These are phyloP conservation scores for Mycena haematopus DNA, from an alignment of 768 basidiomycete genomes.

Conservation along the genomic window DNA sequence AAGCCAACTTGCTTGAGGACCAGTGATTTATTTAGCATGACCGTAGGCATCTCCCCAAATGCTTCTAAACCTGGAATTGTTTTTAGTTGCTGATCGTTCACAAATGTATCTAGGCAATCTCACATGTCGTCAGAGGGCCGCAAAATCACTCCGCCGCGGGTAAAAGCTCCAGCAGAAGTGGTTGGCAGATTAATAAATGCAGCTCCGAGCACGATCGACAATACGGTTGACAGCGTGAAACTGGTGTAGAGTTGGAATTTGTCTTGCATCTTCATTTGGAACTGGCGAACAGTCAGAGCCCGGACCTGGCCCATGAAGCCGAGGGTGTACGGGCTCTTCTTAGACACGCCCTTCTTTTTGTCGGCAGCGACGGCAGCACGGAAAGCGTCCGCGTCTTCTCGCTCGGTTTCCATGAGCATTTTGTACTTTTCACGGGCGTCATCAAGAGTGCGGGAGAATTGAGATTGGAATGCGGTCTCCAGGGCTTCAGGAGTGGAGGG, in stretches of 20 bases:
- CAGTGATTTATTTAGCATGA: slow-evolving; percentile 84
- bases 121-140: slow-evolving; percentile 70
- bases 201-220: slow-evolving; percentile 74
- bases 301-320: slow-evolving; percentile 77
- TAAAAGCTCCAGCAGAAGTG: slow-evolving; percentile 84
- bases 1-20: slow-evolving; percentile 72
- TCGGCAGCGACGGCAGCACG: slow-evolving; percentile 74
- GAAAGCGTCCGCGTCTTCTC: slow-evolving; percentile 77
- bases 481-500: slow-evolving; percentile 74
- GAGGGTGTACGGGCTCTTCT: slow-evolving; percentile 83
- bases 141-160: slow-evolving; percentile 84
- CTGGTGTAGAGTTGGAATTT: slow-evolving; percentile 79
- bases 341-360: slow-evolving; percentile 79
- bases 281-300: slow-evolving; percentile 74
- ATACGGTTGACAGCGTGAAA: slow-evolving; percentile 63
- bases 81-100: too few relatives aligned
- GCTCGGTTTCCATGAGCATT: slow-evolving; percentile 60
- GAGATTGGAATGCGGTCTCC: slow-evolving; percentile 67
- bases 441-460: slow-evolving; percentile 50
- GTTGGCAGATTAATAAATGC: slow-evolving; percentile 76
- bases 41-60: slow-evolving; percentile 74
- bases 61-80: too few relatives aligned
- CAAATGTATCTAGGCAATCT: too few relatives aligned
- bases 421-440: slow-evolving; percentile 63
- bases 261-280: slow-evolving; percentile 77